A percentile compares a stretch with the other conserved stretches of the same genome.
Conservation (phyloP, 306 rosid species). For the Quercus agrifolia region DNA sequence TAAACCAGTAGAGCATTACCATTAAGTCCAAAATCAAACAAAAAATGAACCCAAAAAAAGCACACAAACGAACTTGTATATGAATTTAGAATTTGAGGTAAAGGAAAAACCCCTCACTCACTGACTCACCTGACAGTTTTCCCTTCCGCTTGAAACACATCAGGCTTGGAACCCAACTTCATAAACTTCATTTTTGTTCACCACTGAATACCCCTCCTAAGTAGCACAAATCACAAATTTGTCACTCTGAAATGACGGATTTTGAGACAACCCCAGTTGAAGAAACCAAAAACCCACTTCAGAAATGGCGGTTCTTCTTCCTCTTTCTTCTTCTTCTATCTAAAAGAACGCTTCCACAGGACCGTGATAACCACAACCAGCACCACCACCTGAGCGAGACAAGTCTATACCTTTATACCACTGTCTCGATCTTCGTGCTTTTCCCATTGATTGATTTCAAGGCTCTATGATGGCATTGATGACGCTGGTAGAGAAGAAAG, state of each 20-base stretch:
- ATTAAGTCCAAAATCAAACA: not conserved
- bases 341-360: conserved; percentile 23
- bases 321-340: conserved; percentile 16
- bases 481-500: conserved; percentile 21
- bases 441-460: conserved; percentile 32
- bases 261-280: not conserved
- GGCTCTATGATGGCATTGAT: conserved; percentile 38
- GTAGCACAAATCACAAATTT: conserved; percentile 5
- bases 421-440: conserved; percentile 27
- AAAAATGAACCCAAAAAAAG: not conserved
- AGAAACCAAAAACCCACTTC: conserved; percentile 16
- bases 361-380: conserved; percentile 4
- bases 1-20: not conserved
- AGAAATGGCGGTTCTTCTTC: conserved; percentile 28
- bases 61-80: not conserved
- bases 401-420: conserved; percentile 7
- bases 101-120: not conserved
- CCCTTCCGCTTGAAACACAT: conserved; percentile 79
- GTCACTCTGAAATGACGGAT: conserved; percentile 7
- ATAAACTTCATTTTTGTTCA: conserved; percentile 78
- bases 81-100: not conserved
- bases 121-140: conserved; percentile 53
- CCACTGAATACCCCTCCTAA: not conserved
- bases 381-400: conserved; percentile 16
- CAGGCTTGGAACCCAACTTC: conserved; percentile 96